Conservation (phyloP, 2,329 filamentous ascomycete species). For the Tolypocladium capitatum region DNA sequence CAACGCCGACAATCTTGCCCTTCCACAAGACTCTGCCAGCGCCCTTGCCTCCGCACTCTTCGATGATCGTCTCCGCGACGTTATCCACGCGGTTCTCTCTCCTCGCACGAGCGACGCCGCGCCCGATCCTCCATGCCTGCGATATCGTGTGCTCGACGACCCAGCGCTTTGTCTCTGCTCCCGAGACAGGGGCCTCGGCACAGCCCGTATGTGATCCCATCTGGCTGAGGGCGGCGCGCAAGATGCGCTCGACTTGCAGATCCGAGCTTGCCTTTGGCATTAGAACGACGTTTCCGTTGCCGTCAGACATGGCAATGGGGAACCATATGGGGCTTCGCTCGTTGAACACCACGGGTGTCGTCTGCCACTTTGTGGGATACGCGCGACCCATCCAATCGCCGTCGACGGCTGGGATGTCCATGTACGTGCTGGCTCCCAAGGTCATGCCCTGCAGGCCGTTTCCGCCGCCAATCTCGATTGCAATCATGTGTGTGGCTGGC, state of each 20-base stretch:
- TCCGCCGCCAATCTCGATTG: conserved; percentile 52
- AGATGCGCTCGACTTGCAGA: conserved; percentile 31
- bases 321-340: conserved; percentile 31
- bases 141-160: conserved; percentile 39
- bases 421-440: conserved; percentile 37
- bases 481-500: conserved; percentile 42
- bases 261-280: conserved; percentile 36
- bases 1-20: conserved; percentile 50
- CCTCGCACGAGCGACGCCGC: conserved; percentile 40
- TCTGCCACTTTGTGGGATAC: conserved; percentile 42
- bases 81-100: conserved; percentile 34
- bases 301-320: conserved; percentile 35
- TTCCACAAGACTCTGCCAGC: conserved; percentile 46
- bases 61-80: conserved; percentile 44
- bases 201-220: conserved; percentile 40
- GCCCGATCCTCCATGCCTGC: conserved; percentile 45
- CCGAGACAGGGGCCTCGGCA: conserved; percentile 34
- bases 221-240: conserved; percentile 37
- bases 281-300: conserved; percentile 35
- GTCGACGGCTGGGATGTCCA: conserved; percentile 37
- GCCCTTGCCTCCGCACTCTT: conserved; percentile 39
- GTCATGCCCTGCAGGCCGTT: conserved; percentile 49
- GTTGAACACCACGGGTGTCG: conserved; percentile 37
- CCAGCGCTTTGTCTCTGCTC: conserved; percentile 35
- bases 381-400: conserved; percentile 45